Base-by-base conservation (phyloP, 345 rosid genomes). In the Corchorus olitorius region DNA sequence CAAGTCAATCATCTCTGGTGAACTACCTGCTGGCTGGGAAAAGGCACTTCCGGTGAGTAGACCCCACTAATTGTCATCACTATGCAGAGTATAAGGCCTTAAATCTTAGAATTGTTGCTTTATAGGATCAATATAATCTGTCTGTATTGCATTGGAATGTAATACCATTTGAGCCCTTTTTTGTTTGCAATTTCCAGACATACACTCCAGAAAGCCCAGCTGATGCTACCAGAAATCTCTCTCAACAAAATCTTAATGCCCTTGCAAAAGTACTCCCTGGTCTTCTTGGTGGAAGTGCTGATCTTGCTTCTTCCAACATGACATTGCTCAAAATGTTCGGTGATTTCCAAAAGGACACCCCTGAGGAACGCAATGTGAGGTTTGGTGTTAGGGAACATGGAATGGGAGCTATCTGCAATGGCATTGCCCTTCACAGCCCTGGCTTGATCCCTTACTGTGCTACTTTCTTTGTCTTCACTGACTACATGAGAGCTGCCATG, bases 401-500 rank as follows among this genome's bases (percentile, higher is more conserved):
- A 8, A 97, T 97, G 99, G 99, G 99, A 84, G 97, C 89, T 76
- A 97, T 97, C 81, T 83, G 93, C 83, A 97, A 94, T 27, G 99
- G 99, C 77, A 94, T 97, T 80, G 93, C 91, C 56, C 97, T 73
- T 68, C 99, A 97, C 85, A 86, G 93, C 81, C 97, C 95, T 20
- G 99, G 98, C 50, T 71, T 97, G 65, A 83, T 97, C 76, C 99
- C 99, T 8, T 97, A 97, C 82, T 97, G 98, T 68, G 99, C 99
- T 63, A 97, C 99, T 49, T 97, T 97, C 97, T 97, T 97, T 75
- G 99, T 97, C 65, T 97, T 97, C 91, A 94, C 99, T 7, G 99
- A 97, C 84, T 97, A 97, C 97, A 94, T 97, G 99, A 92, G 99
- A 81, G 98, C 89, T 73, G 97, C 99, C 53, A 97, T 97, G 8